Evolutionary conservation across 2,329 filamentous ascomycete species (phyloP).

Genomic region (Claviceps spartinae): DNA sequence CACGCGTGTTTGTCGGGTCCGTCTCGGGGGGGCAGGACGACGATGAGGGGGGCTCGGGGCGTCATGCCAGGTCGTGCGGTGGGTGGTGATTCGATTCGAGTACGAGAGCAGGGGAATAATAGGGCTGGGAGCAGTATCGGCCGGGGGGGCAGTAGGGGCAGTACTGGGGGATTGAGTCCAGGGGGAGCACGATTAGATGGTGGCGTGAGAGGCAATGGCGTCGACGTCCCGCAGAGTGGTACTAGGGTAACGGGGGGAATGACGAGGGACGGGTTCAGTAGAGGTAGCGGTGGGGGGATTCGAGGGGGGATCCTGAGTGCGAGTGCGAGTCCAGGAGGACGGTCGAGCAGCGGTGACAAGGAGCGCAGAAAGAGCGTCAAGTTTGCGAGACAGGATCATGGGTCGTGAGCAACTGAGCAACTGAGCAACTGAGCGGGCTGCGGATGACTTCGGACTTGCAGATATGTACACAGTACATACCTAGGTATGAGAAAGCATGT

Average conservation of each 20-base stretch:
- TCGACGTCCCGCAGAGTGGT: conserved; percentile 42
- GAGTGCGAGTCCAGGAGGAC: conserved; percentile 35
- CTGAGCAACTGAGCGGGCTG: background rate
- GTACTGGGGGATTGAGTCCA: too few species aligned
- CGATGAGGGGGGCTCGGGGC: conserved; percentile 17
- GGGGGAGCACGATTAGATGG: conserved; percentile 9
- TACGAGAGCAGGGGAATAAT: conserved; percentile 12
- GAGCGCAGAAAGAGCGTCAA: conserved; percentile 53
- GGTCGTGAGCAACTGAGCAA: background rate
- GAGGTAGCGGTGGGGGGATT: conserved; percentile 20
- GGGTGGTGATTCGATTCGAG: conserved; percentile 25
- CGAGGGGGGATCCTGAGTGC: conserved; percentile 32
- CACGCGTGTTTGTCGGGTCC: conserved; percentile 47
- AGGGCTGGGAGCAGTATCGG: conserved; percentile 9
- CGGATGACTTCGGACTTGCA: too few species aligned
- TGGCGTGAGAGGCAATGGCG: conserved; percentile 29
- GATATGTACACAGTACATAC: too few species aligned
- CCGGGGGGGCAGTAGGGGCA: conserved; percentile 4
- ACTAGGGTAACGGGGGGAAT: conserved; percentile 38
- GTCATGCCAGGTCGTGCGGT: conserved; percentile 28
- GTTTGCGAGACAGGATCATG: conserved; percentile 31
- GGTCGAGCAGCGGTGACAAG: conserved; percentile 24
- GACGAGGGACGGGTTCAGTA: conserved; percentile 38
- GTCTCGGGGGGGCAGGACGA: conserved; percentile 38
- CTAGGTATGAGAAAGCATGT: too few species aligned